Evolutionary conservation across 768 basidiomycete species (phyloP).

Genomic region (Chiua virens): DNA sequence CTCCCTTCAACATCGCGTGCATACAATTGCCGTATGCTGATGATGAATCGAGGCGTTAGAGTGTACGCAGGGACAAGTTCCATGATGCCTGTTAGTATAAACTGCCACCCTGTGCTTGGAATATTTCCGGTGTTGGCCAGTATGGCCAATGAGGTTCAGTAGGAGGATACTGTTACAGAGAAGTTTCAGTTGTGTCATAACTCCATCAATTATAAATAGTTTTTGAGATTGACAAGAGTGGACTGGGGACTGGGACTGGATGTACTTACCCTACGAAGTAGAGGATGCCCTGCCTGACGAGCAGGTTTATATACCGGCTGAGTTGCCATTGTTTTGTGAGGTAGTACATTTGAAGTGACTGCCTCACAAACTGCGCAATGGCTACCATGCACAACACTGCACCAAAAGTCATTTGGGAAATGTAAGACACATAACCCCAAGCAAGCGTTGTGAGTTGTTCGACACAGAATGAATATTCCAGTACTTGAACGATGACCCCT

Average conservation of each 20-base stretch:
- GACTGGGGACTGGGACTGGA: background rate
- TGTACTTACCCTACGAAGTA: background rate
- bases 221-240: too few relatives aligned
- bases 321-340: too few relatives aligned
- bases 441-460: too few relatives aligned
- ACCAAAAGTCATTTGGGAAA: background rate
- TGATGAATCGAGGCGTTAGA: background rate
- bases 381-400: background rate
- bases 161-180: background rate
- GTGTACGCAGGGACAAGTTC: background rate
- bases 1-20: background rate
- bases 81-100: background rate
- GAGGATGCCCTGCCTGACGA: background rate
- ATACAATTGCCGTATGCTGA: background rate
- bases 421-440: background rate
- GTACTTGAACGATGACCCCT: background rate
- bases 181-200: background rate
- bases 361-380: background rate
- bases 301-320: background rate
- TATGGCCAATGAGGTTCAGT: background rate
- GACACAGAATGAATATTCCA: too few relatives aligned
- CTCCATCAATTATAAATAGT: background rate
- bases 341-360: background rate
- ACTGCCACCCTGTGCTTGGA: background rate
- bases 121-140: background rate